Base-by-base conservation (phyloP, 441 rosid genomes). In the Corymbia calophylla region DNA sequence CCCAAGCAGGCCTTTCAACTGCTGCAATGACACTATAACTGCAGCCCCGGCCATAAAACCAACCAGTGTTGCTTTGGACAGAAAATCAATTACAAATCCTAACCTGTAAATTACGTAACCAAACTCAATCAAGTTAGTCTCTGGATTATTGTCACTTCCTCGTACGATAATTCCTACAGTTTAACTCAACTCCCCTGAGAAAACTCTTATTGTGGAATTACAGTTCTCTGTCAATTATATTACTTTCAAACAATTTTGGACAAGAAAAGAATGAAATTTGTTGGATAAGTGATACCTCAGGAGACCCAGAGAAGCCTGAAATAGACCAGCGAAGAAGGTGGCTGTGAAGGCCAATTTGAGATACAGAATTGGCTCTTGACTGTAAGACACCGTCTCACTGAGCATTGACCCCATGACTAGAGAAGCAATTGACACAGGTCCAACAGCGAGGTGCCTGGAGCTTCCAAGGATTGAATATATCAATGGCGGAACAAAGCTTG, bases 1-100 rank as follows among this genome's bases (percentile, higher is more conserved):
- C 91, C 99, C 99, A 86, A 98, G 98, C 92, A 98, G 92, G 82
- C 98, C 99, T 90, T 98, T 98, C 15, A 98, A 95, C 91, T 98
- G 99, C 86, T 98, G 99, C 88, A 98, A 93, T n/a, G 99, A 96
- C 39, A 98, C 99, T 87, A 98, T 97, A 81, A 98, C 92, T 39
- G 99, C 99, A 49, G 99, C 99, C 47, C 99, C 99, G 68, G 99
- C 99, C 96, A 95, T 98, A 93, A 98, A 98, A 87, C 99, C 99
- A 55, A 97, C 91, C 86, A 98, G 95, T 17, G 99, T 98, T 48
- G 99, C 99, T 95, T 95, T 96, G 29, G 99, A 98, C 47, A 98
- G 95, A 89, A 98, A 98, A 94, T 98, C 99, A 53, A 98, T 98
- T 64, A 96, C 87, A 93, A 97, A 98, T 7, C 99, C 99, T 87